phyloP scores from a whole-genome alignment of 2,329 filamentous ascomycete genomes.

The Trichoderma guizhouense region DNA sequence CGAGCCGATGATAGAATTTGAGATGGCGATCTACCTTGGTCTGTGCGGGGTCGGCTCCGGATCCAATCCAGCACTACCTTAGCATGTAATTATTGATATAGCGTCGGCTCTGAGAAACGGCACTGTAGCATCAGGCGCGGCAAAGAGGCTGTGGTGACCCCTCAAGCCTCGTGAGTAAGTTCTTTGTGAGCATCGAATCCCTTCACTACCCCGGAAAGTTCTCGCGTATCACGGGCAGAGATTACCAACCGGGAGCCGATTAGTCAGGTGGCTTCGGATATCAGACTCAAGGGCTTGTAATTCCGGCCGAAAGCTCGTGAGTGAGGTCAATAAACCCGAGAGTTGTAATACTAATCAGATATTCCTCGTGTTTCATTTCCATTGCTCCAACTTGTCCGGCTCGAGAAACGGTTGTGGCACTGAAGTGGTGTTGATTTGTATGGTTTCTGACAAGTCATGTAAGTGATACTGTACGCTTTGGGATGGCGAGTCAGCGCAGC shows the following conservation, averaged over 20 bases:
- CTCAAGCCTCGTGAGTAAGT: not conserved
- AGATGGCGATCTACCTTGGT: not conserved
- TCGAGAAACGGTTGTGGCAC: conserved; percentile 37
- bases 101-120: not conserved
- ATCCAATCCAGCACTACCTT: not conserved
- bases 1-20: not conserved
- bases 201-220: not conserved
- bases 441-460: conserved; percentile 23
- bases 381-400: conserved; percentile 26
- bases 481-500: not conserved
- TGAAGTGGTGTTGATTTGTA: conserved; percentile 29
- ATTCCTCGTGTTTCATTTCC: conserved; percentile 6
- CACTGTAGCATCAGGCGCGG: not conserved
- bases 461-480: not conserved
- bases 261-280: not conserved
- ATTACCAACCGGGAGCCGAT: not conserved
- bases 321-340: not conserved
- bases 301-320: not conserved
- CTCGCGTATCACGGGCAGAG: not conserved
- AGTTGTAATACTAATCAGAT: not conserved
- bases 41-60: conserved; percentile 7
- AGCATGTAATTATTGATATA: not conserved
- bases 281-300: not conserved
- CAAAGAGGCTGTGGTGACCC: not conserved
- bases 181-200: not conserved